Percentiles rank a stretch among this genome's conserved stretches.
Evolutionary conservation across 768 basidiomycete species (phyloP).

Genomic region (Galerina marginata): DNA sequence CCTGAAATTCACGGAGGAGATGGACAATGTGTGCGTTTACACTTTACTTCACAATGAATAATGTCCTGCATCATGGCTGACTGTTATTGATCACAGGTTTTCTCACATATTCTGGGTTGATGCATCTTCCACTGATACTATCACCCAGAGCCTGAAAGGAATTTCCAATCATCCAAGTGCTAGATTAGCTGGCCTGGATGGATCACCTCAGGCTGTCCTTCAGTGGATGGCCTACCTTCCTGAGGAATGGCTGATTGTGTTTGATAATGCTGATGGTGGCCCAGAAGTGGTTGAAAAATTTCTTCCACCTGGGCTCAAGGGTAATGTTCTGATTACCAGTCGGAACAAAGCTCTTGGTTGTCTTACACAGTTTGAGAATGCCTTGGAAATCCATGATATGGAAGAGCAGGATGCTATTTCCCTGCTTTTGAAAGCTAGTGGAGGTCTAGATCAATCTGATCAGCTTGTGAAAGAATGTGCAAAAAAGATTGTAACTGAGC

Average conservation of each 20-base stretch:
- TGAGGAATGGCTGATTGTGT: constrained; percentile 24
- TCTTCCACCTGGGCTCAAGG: constrained; percentile 17
- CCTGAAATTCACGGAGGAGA: constrained; percentile 19
- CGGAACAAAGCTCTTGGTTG: constrained; percentile 15
- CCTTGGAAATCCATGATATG: constrained; percentile 19
- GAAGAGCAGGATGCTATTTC: constrained; percentile 19
- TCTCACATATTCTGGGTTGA: constrained; percentile 1
- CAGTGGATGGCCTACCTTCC: constrained; percentile 18
- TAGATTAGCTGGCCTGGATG: not conserved
- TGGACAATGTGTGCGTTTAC: not conserved
- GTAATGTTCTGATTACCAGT: constrained; percentile 26
- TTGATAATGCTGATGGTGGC: constrained; percentile 21
- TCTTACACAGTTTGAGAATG: not conserved
- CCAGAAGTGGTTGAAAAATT: constrained; percentile 3
- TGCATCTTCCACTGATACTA: not conserved
- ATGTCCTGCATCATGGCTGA: not conserved
- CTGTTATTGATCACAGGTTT: not conserved
- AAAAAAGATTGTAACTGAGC: constrained; percentile 12
- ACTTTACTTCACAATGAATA: not conserved
- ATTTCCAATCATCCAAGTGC: not conserved
- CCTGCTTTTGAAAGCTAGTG: constrained; percentile 21
- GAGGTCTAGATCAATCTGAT: not conserved
- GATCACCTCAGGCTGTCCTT: constrained; percentile 4
- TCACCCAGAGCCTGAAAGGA: not conserved
- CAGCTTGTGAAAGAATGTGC: not conserved